Conservation (phyloP, 2,329 filamentous ascomycete species). For the Apiospora saccharicola region DNA sequence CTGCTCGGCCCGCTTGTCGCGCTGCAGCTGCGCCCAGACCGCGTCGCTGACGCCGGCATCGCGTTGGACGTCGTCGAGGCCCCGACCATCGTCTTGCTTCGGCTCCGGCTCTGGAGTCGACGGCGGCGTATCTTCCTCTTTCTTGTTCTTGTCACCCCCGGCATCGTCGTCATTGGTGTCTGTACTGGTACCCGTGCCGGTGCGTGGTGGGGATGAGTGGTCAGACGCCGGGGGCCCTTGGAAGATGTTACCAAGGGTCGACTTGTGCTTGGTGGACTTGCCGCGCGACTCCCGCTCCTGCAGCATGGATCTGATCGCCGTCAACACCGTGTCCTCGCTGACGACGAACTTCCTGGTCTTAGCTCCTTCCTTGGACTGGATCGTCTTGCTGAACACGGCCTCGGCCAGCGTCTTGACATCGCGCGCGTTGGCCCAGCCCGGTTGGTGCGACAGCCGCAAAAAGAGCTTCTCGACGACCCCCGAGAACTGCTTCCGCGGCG, state of each 20-base stretch:
- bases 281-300: constrained; percentile 24
- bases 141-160: not conserved
- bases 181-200: not conserved
- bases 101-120: not conserved
- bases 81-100: not conserved
- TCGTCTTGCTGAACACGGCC: constrained; percentile 53
- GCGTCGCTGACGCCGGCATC: constrained; percentile 67
- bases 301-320: constrained; percentile 26
- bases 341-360: constrained; percentile 25
- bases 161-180: not conserved
- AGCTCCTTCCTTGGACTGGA: constrained; percentile 35
- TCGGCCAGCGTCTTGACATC: constrained; percentile 65
- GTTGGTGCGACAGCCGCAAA: constrained; percentile 46
- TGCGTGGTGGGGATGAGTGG: not conserved
- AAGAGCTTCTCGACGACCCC: constrained; percentile 46
- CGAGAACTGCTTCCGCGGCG: constrained; percentile 34
- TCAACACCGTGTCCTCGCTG: constrained; percentile 22
- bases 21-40: constrained; percentile 67
- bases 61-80: constrained; percentile 40
- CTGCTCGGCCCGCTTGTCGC: constrained; percentile 51
- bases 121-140: constrained; percentile 26
- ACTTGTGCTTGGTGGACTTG: not conserved
- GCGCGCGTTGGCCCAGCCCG: constrained; percentile 68
- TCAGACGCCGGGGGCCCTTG: not conserved
- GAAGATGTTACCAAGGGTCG: not conserved